Evolutionary conservation across 768 basidiomycete genomes (phyloP).

Genomic region (Tubosaeta sp.): DNA sequence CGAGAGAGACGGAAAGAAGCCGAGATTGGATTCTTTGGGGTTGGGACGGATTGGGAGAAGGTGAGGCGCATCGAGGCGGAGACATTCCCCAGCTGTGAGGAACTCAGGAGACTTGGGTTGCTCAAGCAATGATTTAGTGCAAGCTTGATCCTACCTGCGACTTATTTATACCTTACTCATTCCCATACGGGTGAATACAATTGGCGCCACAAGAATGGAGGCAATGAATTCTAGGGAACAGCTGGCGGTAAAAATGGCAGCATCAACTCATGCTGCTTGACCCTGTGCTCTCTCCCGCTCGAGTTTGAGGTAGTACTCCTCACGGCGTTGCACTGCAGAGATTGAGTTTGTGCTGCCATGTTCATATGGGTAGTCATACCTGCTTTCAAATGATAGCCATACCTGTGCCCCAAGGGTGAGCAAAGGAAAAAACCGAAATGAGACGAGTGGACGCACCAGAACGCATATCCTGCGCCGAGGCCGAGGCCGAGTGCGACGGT

Average conservation of each 20-base stretch:
- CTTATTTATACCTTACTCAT: constrained; percentile 27
- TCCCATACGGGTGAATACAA: not conserved
- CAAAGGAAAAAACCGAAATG: constrained; percentile 13
- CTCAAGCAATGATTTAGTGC: constrained; percentile 32
- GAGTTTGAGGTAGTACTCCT: constrained; percentile 82
- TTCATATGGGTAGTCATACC: constrained; percentile 43
- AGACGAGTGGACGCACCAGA: constrained; percentile 59
- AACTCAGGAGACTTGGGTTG: constrained; percentile 60
- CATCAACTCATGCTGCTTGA: constrained; percentile 14
- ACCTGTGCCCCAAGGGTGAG: constrained; percentile 49
- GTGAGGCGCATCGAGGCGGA: constrained; percentile 70
- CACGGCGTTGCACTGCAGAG: constrained; percentile 71
- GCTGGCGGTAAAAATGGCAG: no score
- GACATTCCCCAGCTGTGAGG: constrained; percentile 72
- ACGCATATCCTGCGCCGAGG: constrained; percentile 67
- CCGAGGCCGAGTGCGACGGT: constrained; percentile 74
- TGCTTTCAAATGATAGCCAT: constrained; percentile 71
- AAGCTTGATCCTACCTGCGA: constrained; percentile 11
- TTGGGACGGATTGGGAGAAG: constrained; percentile 91
- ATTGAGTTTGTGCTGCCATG: constrained; percentile 13
- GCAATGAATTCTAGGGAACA: constrained; percentile 10
- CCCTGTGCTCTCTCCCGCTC: constrained; percentile 50
- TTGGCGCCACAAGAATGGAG: constrained; percentile 16
- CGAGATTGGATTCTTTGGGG: constrained; percentile 83
- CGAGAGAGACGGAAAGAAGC: constrained; percentile 70